phyloP scores from a whole-genome alignment of 2,329 filamentous ascomycete species.

The Microsporum audouinii region DNA sequence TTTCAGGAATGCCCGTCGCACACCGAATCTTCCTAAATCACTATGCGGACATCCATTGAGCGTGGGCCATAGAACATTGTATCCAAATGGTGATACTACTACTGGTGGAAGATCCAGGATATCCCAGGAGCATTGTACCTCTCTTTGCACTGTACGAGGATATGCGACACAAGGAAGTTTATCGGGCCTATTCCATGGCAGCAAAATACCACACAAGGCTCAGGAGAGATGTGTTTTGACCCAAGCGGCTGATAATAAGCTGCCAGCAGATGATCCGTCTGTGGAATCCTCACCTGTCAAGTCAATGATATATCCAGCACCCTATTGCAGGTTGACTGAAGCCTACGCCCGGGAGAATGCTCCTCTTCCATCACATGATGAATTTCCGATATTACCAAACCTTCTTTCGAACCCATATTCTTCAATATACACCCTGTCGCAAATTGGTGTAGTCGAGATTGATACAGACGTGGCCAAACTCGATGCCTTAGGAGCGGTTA shows the following conservation, averaged over 20 bases:
- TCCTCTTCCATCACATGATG: neutral
- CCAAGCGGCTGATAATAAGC: neutral
- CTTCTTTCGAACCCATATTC: neutral
- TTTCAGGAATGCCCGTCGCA: neutral
- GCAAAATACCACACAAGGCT: neutral
- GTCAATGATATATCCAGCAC: neutral
- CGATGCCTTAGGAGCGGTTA: neutral
- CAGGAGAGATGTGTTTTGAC: neutral
- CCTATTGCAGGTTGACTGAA: neutral
- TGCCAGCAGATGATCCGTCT: neutral
- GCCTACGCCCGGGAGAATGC: neutral
- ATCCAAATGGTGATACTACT: neutral
- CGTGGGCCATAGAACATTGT: neutral
- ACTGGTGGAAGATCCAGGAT: neutral
- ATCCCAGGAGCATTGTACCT: neutral
- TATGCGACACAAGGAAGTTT: neutral
- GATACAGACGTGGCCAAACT: neutral
- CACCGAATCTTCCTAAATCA: neutral
- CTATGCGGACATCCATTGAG: neutral
- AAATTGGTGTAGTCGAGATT: neutral
- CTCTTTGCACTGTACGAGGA: neutral
- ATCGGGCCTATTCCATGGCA: neutral
- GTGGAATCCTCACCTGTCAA: neutral
- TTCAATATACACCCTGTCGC: neutral
- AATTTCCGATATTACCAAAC: neutral